phyloP scores from a whole-genome alignment of 495 filamentous ascomycete genomes.

The Neurospora hispaniola region DNA sequence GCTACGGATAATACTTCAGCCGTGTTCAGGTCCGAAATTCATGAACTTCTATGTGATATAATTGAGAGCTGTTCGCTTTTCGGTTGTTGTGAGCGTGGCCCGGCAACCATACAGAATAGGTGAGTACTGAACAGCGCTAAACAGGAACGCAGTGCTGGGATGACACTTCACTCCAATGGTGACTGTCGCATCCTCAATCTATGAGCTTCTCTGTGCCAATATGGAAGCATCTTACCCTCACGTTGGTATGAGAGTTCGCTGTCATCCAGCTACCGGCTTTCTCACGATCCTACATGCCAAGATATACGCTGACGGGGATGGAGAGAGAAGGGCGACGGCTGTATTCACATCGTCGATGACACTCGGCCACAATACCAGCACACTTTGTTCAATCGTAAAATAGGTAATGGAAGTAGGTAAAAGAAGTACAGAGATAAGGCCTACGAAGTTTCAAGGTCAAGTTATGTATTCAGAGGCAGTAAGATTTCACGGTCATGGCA shows the following conservation, averaged over 20 bases:
- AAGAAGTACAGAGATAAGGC: background rate
- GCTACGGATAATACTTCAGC: background rate
- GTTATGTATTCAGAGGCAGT: fast-evolving
- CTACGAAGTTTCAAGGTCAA: background rate
- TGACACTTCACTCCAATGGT: background rate
- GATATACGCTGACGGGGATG: background rate
- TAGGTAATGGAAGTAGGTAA: background rate
- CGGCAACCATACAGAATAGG: background rate
- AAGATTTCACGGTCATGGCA: background rate
- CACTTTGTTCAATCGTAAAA: background rate
- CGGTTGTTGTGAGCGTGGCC: too few species aligned
- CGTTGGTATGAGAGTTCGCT: background rate
- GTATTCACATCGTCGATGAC: background rate
- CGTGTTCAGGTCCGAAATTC: too few species aligned
- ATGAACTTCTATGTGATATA: background rate
- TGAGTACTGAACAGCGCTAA: background rate
- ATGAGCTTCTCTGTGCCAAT: background rate
- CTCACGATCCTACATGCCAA: background rate
- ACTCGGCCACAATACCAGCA: background rate
- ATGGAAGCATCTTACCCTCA: background rate
- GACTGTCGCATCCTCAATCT: background rate
- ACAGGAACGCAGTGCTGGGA: background rate
- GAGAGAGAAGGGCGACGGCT: background rate
- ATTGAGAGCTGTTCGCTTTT: background rate
- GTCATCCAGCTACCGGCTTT: background rate